Evolutionary conservation across 495 filamentous ascomycete genomes (phyloP).

Genomic region (Talaromyces borbonicus): DNA sequence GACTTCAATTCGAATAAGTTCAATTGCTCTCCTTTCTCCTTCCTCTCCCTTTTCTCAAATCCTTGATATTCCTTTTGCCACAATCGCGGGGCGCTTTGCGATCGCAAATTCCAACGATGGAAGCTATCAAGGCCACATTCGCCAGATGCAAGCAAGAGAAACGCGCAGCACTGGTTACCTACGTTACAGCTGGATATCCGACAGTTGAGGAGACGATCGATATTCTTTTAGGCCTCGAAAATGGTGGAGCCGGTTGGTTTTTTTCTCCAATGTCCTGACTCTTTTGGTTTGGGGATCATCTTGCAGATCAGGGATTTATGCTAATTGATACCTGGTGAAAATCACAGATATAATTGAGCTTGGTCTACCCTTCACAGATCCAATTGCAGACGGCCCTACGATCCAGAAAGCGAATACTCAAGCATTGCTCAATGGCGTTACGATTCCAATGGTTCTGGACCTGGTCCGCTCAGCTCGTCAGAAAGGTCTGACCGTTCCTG

Average conservation of each 20-base stretch:
- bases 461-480: conserved; percentile 70
- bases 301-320: no score
- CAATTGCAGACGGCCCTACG: conserved; percentile 90
- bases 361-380: conserved; percentile 93
- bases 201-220: conserved; percentile 70
- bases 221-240: conserved; percentile 81
- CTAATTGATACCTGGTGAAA: no score
- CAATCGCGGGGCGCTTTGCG: conserved; percentile 8
- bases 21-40: background rate
- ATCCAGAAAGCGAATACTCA: conserved; percentile 87
- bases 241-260: conserved; percentile 74
- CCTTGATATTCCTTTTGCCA: conserved; percentile 12
- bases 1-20: background rate
- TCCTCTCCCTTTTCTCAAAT: background rate
- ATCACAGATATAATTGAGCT: conserved; percentile 36
- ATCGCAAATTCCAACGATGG: conserved; percentile 37
- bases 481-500: conserved; percentile 65
- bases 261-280: background rate
- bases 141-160: conserved; percentile 68
- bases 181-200: conserved; percentile 93
- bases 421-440: conserved; percentile 83
- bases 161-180: conserved; percentile 73
- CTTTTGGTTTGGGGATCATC: no score
- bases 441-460: conserved; percentile 61
- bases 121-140: conserved; percentile 78